Conservation (phyloP, 148 eudicot species). For the Beta vulgaris region DNA sequence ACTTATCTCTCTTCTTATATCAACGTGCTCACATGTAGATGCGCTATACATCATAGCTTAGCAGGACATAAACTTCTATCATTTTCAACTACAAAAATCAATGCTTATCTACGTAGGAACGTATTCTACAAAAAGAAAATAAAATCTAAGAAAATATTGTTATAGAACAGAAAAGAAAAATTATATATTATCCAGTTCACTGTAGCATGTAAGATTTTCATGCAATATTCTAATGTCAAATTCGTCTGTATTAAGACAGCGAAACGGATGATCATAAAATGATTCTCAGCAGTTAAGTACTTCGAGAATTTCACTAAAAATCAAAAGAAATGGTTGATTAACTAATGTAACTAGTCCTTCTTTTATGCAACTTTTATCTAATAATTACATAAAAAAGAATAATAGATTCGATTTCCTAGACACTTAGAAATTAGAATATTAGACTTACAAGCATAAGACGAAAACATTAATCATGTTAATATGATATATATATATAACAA, state of each 20-base stretch:
- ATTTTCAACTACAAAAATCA: too few relatives aligned
- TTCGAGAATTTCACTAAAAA: conserved; percentile 12
- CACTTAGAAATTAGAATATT: conserved; percentile 23
- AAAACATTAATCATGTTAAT: conserved; percentile 22
- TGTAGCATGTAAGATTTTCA: neutral
- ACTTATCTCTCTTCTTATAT: too few relatives aligned
- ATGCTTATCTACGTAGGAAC: too few relatives aligned
- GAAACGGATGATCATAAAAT: conserved; percentile 10
- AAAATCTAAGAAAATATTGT: too few relatives aligned
- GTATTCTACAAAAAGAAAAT: too few relatives aligned
- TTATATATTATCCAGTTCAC: neutral
- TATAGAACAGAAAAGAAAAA: neutral
- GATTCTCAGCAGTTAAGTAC: conserved; percentile 15
- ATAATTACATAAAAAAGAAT: conserved; percentile 4
- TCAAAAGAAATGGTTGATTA: conserved; percentile 4
- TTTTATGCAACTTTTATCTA: conserved; percentile 1
- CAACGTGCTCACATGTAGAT: too few relatives aligned
- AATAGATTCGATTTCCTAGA: conserved; percentile 28
- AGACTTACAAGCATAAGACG: neutral
- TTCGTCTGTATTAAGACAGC: conserved; percentile 16
- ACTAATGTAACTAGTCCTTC: conserved; percentile 12
- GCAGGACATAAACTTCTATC: too few relatives aligned
- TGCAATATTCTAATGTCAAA: conserved; percentile 12
- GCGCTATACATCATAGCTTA: too few relatives aligned
- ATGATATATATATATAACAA: conserved; percentile 7